Evolutionary conservation across 1,284 basidiomycete genomes (phyloP).

Genomic region (Pascua guehoae): DNA sequence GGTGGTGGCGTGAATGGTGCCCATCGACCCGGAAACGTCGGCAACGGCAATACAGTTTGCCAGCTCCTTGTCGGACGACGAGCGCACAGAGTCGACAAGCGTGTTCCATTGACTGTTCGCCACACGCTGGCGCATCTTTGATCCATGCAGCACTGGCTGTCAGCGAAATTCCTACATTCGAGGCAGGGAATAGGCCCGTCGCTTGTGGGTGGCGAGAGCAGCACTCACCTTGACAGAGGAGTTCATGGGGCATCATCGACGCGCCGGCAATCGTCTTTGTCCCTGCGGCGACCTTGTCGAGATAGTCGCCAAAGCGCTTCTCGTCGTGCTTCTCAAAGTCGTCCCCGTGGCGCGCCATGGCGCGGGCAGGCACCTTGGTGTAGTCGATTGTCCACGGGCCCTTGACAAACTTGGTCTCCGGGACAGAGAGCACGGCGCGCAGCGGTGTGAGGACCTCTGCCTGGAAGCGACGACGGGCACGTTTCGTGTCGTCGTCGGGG

Average conservation of each 20-base stretch:
- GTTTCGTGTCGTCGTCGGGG: conserved; percentile 24
- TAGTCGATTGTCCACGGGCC: conserved; percentile 53
- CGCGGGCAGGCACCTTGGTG: conserved; percentile 58
- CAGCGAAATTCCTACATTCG: too few relatives aligned
- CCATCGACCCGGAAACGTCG: conserved; percentile 72
- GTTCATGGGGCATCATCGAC: conserved; percentile 29
- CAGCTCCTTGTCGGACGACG: conserved; percentile 53
- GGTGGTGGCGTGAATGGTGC: conserved; percentile 30
- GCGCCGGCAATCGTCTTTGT: conserved; percentile 25
- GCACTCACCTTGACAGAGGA: conserved; percentile 19
- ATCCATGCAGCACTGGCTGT: too few relatives aligned
- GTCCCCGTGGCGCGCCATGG: conserved; percentile 59
- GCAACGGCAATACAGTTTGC: conserved; percentile 65
- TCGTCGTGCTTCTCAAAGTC: conserved; percentile 60
- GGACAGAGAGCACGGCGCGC: conserved; percentile 52
- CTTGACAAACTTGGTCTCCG: conserved; percentile 60
- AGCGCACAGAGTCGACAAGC: conserved; percentile 56
- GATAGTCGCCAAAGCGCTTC: conserved; percentile 58
- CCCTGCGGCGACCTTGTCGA: conserved; percentile 58
- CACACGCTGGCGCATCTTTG: too few relatives aligned
- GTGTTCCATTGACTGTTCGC: conserved; percentile 64
- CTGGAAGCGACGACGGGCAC: conserved; percentile 44
- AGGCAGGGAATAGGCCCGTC: too few relatives aligned
- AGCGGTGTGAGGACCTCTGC: conserved; percentile 54
- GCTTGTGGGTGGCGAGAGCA: conserved; percentile 21